These are phyloP conservation scores for Cadophora sp. DNA, from an alignment of 2,329 filamentous ascomycete species.

Conservation along the genomic window DNA sequence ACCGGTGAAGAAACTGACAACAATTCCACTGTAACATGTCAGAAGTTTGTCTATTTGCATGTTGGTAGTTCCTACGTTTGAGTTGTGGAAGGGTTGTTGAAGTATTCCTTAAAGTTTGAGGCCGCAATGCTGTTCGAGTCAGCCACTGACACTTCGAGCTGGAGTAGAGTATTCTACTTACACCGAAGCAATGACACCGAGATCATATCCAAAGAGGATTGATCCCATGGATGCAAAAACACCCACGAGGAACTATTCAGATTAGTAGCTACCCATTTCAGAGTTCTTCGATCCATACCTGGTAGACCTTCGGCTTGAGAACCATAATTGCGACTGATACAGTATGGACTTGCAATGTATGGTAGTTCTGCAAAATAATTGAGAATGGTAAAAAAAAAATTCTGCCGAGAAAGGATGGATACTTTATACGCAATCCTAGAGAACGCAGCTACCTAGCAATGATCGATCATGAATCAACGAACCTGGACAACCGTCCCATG, in stretches of 20 bases:
- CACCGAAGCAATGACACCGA: constrained; percentile 54
- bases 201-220: constrained; percentile 61
- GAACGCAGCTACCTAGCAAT: neutral
- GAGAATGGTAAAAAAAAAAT: neutral
- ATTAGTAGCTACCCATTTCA: neutral
- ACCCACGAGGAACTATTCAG: constrained; percentile 45
- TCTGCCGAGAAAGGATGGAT: constrained; percentile 1
- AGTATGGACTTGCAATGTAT: neutral
- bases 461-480: neutral
- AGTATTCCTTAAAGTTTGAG: constrained; percentile 50
- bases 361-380: constrained; percentile 10
- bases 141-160: constrained; percentile 23
- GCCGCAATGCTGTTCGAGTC: constrained; percentile 51
- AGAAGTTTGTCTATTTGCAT: neutral
- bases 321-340: constrained; percentile 24
- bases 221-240: constrained; percentile 62
- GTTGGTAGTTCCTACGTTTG: constrained; percentile 36
- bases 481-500: constrained; percentile 14
- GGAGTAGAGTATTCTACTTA: constrained; percentile 17
- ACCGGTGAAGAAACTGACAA: constrained; percentile 80
- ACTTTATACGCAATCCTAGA: constrained; percentile 12
- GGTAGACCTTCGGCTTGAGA: constrained; percentile 26
- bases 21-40: constrained; percentile 62
- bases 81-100: constrained; percentile 44
- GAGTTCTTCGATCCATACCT: constrained; percentile 14